Base-by-base conservation (phyloP, 106 monocot genomes). In the Acorus calamus region DNA sequence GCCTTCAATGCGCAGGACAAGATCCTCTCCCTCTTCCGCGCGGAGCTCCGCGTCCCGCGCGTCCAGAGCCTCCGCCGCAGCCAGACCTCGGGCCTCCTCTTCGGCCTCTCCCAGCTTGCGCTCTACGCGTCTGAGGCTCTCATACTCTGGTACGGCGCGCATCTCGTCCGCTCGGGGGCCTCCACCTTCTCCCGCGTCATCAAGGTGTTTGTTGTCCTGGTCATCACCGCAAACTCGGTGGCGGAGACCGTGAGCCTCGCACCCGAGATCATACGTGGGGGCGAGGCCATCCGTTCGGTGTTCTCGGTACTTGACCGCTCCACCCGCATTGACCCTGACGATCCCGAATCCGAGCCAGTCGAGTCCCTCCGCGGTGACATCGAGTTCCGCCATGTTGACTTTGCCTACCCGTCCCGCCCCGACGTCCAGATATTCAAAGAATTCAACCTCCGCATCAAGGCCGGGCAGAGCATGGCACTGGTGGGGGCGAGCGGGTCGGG, bases 401-500 rank as follows among this genome's bases (percentile, higher is more conserved):
- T 88, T 45, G 52, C 81, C 10, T 88, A 88, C 14, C 88, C 88
- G 8, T 71, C 88, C 2, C 74, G 88, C 44, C 88, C 84, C 9
- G 88, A 88, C 44, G 67, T 88, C 43, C 52, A 60, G 14, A 78
- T 88, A 12, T 88, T 88, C 73, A 88, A 88, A 64, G 88, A 88
- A 60, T 69, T 88, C 59, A 88, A 76, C 67, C 69, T 88, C 28
- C 68, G 71, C 6, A 88, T 88, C 55, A 74, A 79, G 2, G 78
- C 81, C 4, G 88, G 84, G 9, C 88, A 79, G 43, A 88, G 88
- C 52, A 80, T 80, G 53, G 88, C 88, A 14, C 78, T 99, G 4
- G 92, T 99, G 3, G 98, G 98, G 12, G 77, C 92, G 3, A 99
- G 98, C 46, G 98, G 98, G 1, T 99, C 98, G 2, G 98, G 98